These are phyloP conservation scores for Arthrocladium fulminans DNA, from an alignment of 2,329 filamentous ascomycete genomes.

Conservation along the genomic window DNA sequence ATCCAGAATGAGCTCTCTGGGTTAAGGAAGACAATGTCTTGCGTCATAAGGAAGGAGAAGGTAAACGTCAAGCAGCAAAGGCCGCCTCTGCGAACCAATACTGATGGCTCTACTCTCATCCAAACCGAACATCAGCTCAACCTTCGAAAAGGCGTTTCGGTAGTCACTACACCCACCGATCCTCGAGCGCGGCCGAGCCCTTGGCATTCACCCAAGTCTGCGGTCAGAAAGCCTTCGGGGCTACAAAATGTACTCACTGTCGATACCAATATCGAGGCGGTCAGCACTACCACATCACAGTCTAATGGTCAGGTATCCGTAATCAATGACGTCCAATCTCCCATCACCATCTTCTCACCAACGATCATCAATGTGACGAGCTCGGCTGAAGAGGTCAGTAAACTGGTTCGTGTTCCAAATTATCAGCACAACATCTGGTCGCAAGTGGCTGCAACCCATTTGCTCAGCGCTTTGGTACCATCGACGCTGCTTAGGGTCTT, in stretches of 20 bases:
- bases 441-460: slow-evolving; percentile 3
- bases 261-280: slow-evolving; percentile 4
- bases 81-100: not conserved
- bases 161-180: slow-evolving; percentile 8
- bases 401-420: not conserved
- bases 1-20: slow-evolving; percentile 16
- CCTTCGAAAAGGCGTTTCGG: not conserved
- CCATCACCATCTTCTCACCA: slow-evolving; percentile 7
- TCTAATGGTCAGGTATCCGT: not conserved
- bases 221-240: slow-evolving; percentile 4
- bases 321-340: not conserved
- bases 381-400: not conserved
- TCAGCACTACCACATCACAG: not conserved
- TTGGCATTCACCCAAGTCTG: not conserved
- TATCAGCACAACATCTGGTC: slow-evolving; percentile 6
- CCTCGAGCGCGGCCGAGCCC: not conserved
- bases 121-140: slow-evolving; percentile 3
- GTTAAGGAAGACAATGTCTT: slow-evolving; percentile 17
- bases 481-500: slow-evolving; percentile 2
- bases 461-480: slow-evolving; percentile 6
- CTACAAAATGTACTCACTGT: slow-evolving; percentile 1
- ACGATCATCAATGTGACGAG: slow-evolving; percentile 5
- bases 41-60: slow-evolving; percentile 19
- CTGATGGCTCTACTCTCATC: not conserved
- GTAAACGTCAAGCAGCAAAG: not conserved